Conservation (phyloP, 768 basidiomycete species). For the Pulveroboletus ravenelii region DNA sequence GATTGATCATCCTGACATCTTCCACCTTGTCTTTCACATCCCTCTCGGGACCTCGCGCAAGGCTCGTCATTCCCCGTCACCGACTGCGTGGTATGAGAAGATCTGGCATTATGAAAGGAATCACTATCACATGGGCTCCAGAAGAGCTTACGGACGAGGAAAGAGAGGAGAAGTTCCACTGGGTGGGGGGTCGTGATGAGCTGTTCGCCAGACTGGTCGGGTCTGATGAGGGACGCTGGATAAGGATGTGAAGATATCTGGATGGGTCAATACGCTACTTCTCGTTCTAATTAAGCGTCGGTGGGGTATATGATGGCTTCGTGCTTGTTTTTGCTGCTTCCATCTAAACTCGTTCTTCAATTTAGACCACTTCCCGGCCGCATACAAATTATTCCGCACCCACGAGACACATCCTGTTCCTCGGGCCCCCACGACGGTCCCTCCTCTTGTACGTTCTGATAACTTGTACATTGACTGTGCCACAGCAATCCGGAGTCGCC, state of each 20-base stretch:
- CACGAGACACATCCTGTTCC: neutral
- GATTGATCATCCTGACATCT: slow-evolving; percentile 54
- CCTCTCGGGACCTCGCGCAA: slow-evolving; percentile 42
- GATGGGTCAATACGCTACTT: slow-evolving; percentile 8
- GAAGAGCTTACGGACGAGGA: slow-evolving; percentile 27
- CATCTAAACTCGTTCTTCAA: neutral
- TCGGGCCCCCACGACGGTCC: neutral
- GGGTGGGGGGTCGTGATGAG: slow-evolving; percentile 61
- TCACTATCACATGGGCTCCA: slow-evolving; percentile 43
- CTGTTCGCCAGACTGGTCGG: slow-evolving; percentile 62
- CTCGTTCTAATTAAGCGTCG: slow-evolving; percentile 10
- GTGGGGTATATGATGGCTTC: slow-evolving; percentile 15
- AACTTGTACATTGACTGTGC: slow-evolving; percentile 1
- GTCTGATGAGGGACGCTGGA: slow-evolving; percentile 45
- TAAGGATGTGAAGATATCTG: slow-evolving; percentile 34
- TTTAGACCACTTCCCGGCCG: neutral
- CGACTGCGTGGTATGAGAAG: slow-evolving; percentile 56
- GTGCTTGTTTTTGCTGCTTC: slow-evolving; percentile 16
- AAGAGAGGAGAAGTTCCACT: slow-evolving; percentile 51
- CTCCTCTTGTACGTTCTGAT: slow-evolving; percentile 3
- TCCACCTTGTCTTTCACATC: slow-evolving; percentile 52
- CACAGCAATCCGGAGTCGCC: neutral
- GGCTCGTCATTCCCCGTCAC: slow-evolving; percentile 41
- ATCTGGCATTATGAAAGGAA: slow-evolving; percentile 47
- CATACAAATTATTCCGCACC: slow-evolving; percentile 6